These are phyloP conservation scores for Umbelopsis isabellina DNA, from an alignment of 192 early-diverging fungal species.

Conservation along the genomic window DNA sequence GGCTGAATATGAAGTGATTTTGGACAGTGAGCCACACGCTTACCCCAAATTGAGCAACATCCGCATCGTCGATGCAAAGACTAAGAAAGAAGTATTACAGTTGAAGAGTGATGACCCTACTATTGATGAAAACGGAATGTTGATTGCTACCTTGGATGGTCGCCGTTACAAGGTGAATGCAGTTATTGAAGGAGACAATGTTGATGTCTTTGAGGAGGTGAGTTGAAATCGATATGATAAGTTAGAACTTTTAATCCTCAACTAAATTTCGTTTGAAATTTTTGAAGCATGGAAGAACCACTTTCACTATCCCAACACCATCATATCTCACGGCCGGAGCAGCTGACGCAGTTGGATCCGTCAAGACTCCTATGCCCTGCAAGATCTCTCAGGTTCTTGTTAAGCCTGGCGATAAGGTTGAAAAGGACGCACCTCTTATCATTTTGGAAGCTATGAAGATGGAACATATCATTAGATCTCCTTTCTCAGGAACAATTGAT, in stretches of 20 bases:
- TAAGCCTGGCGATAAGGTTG: constrained; percentile 75
- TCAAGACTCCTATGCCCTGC: constrained; percentile 96
- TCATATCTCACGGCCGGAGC: constrained; percentile 52
- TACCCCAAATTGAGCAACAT: constrained; percentile 2
- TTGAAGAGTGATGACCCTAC: constrained; percentile 27
- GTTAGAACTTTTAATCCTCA: not conserved
- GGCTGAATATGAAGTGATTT: constrained; percentile 28
- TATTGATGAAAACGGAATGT: constrained; percentile 47
- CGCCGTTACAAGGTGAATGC: constrained; percentile 62
- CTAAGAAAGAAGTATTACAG: constrained; percentile 5
- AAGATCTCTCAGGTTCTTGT: constrained; percentile 88
- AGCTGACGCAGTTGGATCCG: constrained; percentile 57
- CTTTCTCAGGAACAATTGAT: constrained; percentile 69
- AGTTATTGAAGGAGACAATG: constrained; percentile 61
- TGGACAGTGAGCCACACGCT: constrained; percentile 21
- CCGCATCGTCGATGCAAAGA: constrained; percentile 15
- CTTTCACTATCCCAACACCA: constrained; percentile 61
- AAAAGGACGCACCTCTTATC: constrained; percentile 78
- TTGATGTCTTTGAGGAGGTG: constrained; percentile 68
- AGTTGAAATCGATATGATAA: not conserved
- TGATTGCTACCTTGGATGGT: constrained; percentile 68
- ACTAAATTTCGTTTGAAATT: constrained; percentile 4
- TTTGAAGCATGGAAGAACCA: constrained; percentile 48
- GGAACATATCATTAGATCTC: constrained; percentile 93
- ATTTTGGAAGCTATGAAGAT: constrained; percentile 99